Evolutionary conservation across 1,284 basidiomycete species (phyloP).

Genomic region (Rhodotorula sp.): DNA sequence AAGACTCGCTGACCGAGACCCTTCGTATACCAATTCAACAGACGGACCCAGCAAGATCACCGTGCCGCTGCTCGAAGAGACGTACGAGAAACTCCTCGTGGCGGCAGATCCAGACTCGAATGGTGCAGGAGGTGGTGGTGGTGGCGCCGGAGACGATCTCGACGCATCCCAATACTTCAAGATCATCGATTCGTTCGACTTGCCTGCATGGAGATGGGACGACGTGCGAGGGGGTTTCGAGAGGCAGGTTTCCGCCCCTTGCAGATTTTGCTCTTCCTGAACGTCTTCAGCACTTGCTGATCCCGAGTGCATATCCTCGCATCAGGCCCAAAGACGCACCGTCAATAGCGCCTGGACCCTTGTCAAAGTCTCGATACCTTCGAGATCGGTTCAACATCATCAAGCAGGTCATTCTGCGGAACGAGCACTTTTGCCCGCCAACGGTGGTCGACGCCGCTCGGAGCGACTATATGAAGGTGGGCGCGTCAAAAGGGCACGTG

Average conservation of each 20-base stretch:
- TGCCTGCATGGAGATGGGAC: slow-evolving; percentile 90
- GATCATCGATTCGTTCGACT: slow-evolving; percentile 85
- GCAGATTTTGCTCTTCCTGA: neutral
- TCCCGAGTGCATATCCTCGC: neutral
- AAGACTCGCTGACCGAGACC: too few relatives aligned
- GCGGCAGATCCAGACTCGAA: slow-evolving; percentile 52
- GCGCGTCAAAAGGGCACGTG: slow-evolving; percentile 34
- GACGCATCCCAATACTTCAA: slow-evolving; percentile 82
- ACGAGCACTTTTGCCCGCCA: slow-evolving; percentile 94
- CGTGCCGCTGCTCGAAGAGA: slow-evolving; percentile 66
- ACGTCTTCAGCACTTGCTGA: neutral
- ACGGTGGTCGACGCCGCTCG: slow-evolving; percentile 81
- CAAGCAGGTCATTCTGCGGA: slow-evolving; percentile 68
- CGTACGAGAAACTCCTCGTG: slow-evolving; percentile 77
- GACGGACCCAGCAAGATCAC: slow-evolving; percentile 53
- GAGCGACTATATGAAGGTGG: slow-evolving; percentile 76
- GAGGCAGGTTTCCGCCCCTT: slow-evolving; percentile 54
- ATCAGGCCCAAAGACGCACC: slow-evolving; percentile 46
- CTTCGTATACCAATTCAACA: too few relatives aligned
- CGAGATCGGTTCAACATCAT: slow-evolving; percentile 82
- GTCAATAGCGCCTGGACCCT: slow-evolving; percentile 71
- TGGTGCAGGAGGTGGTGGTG: neutral
- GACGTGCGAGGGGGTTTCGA: slow-evolving; percentile 78
- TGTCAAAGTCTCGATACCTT: slow-evolving; percentile 70
- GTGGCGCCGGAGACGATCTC: slow-evolving; percentile 47